These are phyloP conservation scores for Fagopyrum tataricum DNA, from an alignment of 148 eudicot genomes.

Conservation along the genomic window DNA sequence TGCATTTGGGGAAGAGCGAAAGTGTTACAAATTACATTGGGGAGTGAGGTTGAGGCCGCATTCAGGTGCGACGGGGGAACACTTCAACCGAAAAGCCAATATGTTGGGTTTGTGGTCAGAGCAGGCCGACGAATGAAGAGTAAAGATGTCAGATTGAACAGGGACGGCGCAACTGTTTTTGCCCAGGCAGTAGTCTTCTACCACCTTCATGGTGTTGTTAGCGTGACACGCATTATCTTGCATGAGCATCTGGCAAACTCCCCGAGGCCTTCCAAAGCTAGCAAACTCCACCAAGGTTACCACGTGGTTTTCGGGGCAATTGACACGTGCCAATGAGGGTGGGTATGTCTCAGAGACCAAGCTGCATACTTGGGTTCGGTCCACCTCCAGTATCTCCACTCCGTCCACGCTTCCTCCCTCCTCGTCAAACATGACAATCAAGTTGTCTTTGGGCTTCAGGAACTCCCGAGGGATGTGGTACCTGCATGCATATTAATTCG, in stretches of 20 bases:
- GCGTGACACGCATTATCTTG: slow-evolving; percentile 24
- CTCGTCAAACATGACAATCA: slow-evolving; percentile 53
- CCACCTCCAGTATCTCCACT: slow-evolving; percentile 29
- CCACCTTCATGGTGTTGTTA: not conserved
- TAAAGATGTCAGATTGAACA: not conserved
- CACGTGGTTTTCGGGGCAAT: slow-evolving; percentile 29
- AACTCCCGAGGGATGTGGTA: slow-evolving; percentile 54
- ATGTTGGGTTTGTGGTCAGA: not conserved
- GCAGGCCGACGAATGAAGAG: not conserved
- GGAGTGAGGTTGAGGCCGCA: no score
- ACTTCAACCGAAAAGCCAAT: not conserved
- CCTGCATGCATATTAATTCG: slow-evolving; percentile 19
- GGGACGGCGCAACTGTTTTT: not conserved
- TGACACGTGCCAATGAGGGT: slow-evolving; percentile 32
- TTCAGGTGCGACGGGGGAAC: not conserved
- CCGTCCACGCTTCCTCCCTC: slow-evolving; percentile 32
- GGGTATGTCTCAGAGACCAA: slow-evolving; percentile 35
- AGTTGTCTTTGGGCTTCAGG: slow-evolving; percentile 40
- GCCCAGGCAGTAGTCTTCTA: not conserved
- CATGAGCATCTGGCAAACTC: slow-evolving; percentile 30
- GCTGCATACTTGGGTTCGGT: slow-evolving; percentile 47
- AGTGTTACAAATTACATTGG: no score
- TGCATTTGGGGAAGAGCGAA: no score
- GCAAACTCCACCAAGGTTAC: slow-evolving; percentile 36
- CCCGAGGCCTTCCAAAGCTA: slow-evolving; percentile 38